Conservation (phyloP, 768 basidiomycete species). For the Austroboletus festivus region DNA sequence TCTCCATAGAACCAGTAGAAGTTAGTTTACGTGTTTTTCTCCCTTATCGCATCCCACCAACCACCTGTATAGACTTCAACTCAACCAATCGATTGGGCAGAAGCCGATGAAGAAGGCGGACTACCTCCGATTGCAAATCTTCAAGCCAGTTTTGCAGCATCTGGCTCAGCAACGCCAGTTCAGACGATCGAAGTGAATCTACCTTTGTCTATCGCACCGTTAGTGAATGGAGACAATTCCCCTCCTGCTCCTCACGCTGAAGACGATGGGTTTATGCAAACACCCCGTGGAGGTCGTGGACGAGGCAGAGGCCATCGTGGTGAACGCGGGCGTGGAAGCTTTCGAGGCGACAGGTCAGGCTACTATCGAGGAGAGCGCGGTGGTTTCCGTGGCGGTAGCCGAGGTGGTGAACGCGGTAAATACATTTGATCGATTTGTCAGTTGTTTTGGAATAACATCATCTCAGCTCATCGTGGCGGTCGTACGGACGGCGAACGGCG, state of each 20-base stretch:
- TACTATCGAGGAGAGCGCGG: constrained; percentile 38
- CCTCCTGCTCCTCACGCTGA: constrained; percentile 32
- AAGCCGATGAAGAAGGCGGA: constrained; percentile 69
- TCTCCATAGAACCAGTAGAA: constrained; percentile 19
- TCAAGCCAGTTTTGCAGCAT: constrained; percentile 74
- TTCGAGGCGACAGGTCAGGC: constrained; percentile 36
- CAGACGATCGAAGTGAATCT: constrained; percentile 36
- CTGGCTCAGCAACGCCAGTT: constrained; percentile 64
- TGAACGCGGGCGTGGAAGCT: constrained; percentile 40
- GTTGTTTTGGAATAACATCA: not conserved
- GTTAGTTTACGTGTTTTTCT: constrained; percentile 27
- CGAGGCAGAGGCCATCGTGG: constrained; percentile 42
- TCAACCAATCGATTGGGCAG: constrained; percentile 73
- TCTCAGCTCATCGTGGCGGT: constrained; percentile 16
- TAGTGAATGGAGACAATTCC: constrained; percentile 20
- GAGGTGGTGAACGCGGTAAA: constrained; percentile 29
- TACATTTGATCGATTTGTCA: not conserved
- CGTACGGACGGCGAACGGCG: constrained; percentile 45
- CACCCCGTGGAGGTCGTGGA: constrained; percentile 46
- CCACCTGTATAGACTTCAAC: constrained; percentile 3
- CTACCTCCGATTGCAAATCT: constrained; percentile 76
- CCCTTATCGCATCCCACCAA: not conserved
- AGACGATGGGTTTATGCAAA: constrained; percentile 62
- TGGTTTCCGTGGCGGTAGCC: constrained; percentile 33
- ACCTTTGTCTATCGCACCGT: constrained; percentile 17